Evolutionary conservation across 306 rosid species (phyloP).

Genomic region (Prunus padus): DNA sequence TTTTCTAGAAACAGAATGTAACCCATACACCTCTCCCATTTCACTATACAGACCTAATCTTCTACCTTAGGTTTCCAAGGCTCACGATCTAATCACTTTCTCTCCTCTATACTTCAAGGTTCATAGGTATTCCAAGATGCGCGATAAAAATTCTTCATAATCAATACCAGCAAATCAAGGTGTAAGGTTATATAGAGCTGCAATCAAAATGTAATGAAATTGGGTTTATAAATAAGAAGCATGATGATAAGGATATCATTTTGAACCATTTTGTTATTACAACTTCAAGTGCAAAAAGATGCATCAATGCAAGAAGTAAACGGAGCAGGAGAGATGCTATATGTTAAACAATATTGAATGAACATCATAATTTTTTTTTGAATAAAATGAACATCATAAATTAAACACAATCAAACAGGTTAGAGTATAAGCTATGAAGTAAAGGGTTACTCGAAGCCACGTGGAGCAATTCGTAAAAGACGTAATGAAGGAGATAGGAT

Average conservation of each 20-base stretch:
- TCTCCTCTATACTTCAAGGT: no score
- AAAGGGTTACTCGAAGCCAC: constrained; percentile 52
- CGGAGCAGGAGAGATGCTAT: background rate
- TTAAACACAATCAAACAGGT: background rate
- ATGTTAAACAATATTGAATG: background rate
- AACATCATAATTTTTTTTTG: background rate
- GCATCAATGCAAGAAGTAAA: background rate
- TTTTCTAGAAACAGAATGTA: no score
- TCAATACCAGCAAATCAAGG: background rate
- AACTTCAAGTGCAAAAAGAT: background rate
- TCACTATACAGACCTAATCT: background rate
- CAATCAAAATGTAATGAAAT: background rate
- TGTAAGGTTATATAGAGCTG: background rate
- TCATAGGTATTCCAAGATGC: no score
- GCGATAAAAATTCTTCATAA: no score
- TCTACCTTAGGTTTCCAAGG: background rate
- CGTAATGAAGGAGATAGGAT: constrained; percentile 89
- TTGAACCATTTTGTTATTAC: background rate
- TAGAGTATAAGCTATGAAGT: background rate
- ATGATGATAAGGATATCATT: background rate
- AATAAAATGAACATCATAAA: background rate
- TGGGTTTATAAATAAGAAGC: background rate
- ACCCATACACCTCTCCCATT: background rate
- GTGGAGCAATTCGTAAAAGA: constrained; percentile 92
- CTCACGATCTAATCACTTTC: background rate